Evolutionary conservation across 179 eudicot genomes (phyloP), one percentile per base, ranked within the genome.

Genomic region (Carnegiea gigantea): DNA sequence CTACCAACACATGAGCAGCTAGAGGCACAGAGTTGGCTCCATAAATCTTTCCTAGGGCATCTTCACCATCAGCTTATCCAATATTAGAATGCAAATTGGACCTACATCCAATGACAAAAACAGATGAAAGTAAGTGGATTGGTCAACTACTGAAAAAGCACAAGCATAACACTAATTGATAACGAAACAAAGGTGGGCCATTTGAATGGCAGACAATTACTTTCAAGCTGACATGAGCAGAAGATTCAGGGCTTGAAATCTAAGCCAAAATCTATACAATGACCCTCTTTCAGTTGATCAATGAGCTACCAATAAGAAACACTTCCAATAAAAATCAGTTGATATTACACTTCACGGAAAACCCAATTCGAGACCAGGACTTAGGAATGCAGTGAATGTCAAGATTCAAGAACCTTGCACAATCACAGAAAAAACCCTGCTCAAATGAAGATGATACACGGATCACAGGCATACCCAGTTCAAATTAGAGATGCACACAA

Each of bases 91-190:
- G 70, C 73, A 76, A 76, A 40, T 30, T 1, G 51, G 67, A 49
- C 72, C 84, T 81, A 78, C 76, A 40, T 40, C 44, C 44, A 40
- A 40, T 40, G 44, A 40, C 44, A 40, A 40, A 81, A 72, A 44
- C 26, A 49, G 18, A 65, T 65, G 72, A 12, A 44, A 4, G 40
- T 75, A 9, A 60, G n/a, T 60, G 44, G 59, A 38, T 36, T 38
- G 1, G 33, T 36, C 8, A 62, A 76, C 28, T 5, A 36, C 30
- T 44, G 23, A 40, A 76, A 23, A 18, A 54, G 78, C 72, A n/a
- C 51, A 73, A 43, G 54, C 49, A 10, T 44, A 10, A n/a, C 26
- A 70, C 26, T 40, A 53, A 7, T 73, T 4, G 64, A 75, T 75
- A 9, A 51, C 13, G 12, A 75, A 51, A 18, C 15, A 51, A 51